phyloP scores from a whole-genome alignment of 257 asterid species.

The Rauvolfia tetraphylla region DNA sequence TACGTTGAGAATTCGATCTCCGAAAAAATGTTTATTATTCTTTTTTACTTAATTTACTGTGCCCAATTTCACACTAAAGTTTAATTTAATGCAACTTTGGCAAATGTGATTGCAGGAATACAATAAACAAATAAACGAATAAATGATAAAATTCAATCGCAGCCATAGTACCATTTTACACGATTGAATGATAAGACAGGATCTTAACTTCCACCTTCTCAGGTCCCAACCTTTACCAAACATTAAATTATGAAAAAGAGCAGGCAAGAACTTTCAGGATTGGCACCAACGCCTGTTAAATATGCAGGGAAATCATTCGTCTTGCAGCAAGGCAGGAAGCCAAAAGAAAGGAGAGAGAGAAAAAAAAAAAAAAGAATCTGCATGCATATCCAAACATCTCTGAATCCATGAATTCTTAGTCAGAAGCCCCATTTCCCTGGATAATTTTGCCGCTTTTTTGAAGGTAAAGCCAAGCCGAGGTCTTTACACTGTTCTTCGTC shows the following conservation, averaged over 20 bases:
- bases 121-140: neutral
- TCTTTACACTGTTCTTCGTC: slow-evolving; percentile 76
- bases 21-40: no score
- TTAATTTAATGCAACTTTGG: no score
- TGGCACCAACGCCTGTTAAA: neutral
- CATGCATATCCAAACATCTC: neutral
- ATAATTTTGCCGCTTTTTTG: slow-evolving; percentile 31
- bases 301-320: neutral
- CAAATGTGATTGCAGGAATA: neutral
- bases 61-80: no score
- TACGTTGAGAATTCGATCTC: no score
- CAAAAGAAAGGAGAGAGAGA: no score
- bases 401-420: neutral
- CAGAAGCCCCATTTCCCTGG: slow-evolving; percentile 43
- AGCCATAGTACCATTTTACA: slow-evolving; percentile 4
- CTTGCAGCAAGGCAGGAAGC: neutral
- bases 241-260: neutral
- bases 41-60: no score
- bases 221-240: neutral
- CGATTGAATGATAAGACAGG: no score
- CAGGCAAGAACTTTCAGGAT: neutral
- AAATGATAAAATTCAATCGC: neutral
- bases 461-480: slow-evolving; percentile 56
- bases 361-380: neutral
- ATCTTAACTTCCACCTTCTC: neutral